These are phyloP conservation scores for Ensete ventricosum DNA, from an alignment of 176 grass and related monocot species.

Conservation along the genomic window DNA sequence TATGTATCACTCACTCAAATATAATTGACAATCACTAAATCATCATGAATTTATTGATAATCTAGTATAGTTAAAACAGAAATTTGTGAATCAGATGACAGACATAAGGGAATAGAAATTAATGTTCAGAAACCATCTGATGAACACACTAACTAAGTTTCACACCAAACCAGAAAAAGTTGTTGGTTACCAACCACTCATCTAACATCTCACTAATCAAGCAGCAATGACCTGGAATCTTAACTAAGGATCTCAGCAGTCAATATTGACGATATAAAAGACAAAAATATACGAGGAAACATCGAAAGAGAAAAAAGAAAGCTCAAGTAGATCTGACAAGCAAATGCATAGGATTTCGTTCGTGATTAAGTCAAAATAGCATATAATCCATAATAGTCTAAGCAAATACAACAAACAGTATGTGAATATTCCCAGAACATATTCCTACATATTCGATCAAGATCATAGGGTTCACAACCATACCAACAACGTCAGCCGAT, in stretches of 20 bases:
- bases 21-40: too few relatives aligned
- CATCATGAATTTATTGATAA: neutral
- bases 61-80: neutral
- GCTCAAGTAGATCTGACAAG: neutral
- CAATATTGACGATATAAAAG: neutral
- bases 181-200: neutral
- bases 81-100: neutral
- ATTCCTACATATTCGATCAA: neutral
- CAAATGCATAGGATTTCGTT: neutral
- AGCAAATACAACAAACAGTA: neutral
- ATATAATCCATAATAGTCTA: neutral
- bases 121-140: neutral
- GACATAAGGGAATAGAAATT: too few relatives aligned
- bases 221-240: neutral
- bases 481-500: slow-evolving; percentile 67
- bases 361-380: neutral
- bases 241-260: neutral
- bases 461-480: neutral
- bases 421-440: neutral
- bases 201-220: neutral
- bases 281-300: too few relatives aligned
- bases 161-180: neutral
- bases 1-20: too few relatives aligned
- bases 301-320: too few relatives aligned
- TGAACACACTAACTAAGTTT: neutral